phyloP scores from a whole-genome alignment of 805 yeast species.

The Wickerhamomyces queroliae region DNA sequence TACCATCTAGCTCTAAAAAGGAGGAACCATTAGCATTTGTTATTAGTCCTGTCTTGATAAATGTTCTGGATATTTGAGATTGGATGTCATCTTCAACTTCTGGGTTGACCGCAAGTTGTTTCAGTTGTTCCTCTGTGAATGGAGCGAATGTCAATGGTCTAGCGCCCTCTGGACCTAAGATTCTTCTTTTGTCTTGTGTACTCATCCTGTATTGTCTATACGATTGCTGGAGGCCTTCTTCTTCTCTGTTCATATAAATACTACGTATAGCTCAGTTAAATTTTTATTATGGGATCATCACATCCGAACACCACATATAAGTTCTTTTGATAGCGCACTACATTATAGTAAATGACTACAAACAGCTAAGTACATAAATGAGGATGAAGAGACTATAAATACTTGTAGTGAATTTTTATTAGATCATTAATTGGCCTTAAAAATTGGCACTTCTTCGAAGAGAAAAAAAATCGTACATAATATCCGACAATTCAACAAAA shows the following conservation, averaged over 20 bases:
- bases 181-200: conserved; percentile 84
- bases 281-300: not conserved
- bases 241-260: too few relatives aligned
- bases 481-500: too few relatives aligned
- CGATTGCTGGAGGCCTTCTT: too few relatives aligned
- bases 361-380: not conserved
- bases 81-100: conserved; percentile 23
- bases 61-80: conserved; percentile 31
- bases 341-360: not conserved
- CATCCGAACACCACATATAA: not conserved
- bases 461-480: too few relatives aligned
- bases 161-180: conserved; percentile 76
- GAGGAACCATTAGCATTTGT: conserved; percentile 80
- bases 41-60: conserved; percentile 57
- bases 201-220: too few relatives aligned
- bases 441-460: too few relatives aligned
- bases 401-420: too few relatives aligned
- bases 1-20: conserved; percentile 56
- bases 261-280: too few relatives aligned
- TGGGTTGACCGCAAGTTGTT: conserved; percentile 7
- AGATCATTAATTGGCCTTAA: too few relatives aligned
- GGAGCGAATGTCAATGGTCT: conserved; percentile 39
- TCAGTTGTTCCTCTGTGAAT: conserved; percentile 11
- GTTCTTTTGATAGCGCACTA: not conserved
- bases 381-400: not conserved